These are phyloP conservation scores for Candida xiaguanensis DNA, from an alignment of 805 yeast genomes.

Conservation along the genomic window DNA sequence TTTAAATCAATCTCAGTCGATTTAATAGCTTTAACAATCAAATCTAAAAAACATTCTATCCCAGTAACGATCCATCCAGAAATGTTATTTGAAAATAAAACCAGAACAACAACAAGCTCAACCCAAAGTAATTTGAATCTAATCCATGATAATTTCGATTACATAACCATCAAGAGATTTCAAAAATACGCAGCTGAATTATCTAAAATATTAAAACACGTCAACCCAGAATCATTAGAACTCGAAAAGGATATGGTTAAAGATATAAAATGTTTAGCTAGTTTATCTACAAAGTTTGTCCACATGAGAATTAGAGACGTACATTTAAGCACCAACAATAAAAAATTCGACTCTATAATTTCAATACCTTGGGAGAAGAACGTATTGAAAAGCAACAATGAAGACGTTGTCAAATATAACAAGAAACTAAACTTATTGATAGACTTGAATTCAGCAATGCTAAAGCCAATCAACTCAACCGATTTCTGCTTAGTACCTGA, in stretches of 20 bases:
- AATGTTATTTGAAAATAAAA: conserved; percentile 30
- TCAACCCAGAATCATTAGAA: conserved; percentile 21
- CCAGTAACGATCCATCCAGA: conserved; percentile 35
- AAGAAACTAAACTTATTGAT: conserved; percentile 21
- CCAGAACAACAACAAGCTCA: conserved; percentile 11
- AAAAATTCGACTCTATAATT: conserved; percentile 7
- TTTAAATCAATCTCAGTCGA: conserved; percentile 27
- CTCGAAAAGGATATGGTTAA: conserved; percentile 23
- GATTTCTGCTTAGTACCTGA: conserved; percentile 36
- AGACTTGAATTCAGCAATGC: conserved; percentile 23
- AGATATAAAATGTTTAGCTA: conserved; percentile 31
- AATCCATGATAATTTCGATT: conserved; percentile 26
- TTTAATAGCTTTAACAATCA: conserved; percentile 26
- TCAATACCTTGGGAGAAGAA: conserved; percentile 19
- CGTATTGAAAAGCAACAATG: conserved; percentile 8
- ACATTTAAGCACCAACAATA: conserved; percentile 11
- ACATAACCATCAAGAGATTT: conserved; percentile 28
- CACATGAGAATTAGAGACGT: conserved; percentile 20
- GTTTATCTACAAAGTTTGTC: conserved; percentile 25
- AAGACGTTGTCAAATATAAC: conserved; percentile 15
- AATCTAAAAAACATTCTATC: conserved; percentile 28
- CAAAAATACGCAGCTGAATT: conserved; percentile 29
- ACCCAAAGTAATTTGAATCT: conserved; percentile 3
- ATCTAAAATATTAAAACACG: conserved; percentile 18
- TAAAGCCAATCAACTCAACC: conserved; percentile 13